phyloP scores from a whole-genome alignment of 23 red algal genomes.

The Gracilaria caudata region DNA sequence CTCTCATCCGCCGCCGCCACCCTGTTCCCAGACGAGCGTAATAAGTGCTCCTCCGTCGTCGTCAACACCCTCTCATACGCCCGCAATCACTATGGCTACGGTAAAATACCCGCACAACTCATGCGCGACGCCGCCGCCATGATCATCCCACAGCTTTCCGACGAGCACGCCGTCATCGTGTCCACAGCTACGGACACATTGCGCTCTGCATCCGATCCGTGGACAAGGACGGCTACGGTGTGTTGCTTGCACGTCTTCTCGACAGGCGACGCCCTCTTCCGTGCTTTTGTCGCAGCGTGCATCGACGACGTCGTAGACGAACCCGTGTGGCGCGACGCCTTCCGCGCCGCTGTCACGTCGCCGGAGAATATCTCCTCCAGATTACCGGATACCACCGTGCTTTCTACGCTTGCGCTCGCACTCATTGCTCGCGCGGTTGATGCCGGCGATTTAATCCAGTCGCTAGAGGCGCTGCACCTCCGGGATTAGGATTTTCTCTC shows the following conservation, averaged over 20 bases:
- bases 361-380: neutral
- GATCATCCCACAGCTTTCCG: neutral
- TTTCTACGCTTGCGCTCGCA: neutral
- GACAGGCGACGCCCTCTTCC: neutral
- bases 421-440: neutral
- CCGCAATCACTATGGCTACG: neutral
- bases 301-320: neutral
- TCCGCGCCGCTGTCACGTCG: neutral
- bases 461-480: neutral
- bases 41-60: neutral
- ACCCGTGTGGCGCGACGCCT: neutral
- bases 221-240: neutral
- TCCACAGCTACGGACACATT: neutral
- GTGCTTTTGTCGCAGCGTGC: neutral
- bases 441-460: too few species aligned
- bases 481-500: neutral
- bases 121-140: neutral
- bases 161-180: neutral
- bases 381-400: neutral
- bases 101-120: neutral
- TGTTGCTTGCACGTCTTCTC: neutral
- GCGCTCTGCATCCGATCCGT: neutral
- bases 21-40: neutral
- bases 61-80: neutral
- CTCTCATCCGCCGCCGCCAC: neutral